Evolutionary conservation across 2,329 filamentous ascomycete genomes (phyloP).

Genomic region (Cytospora piceae): DNA sequence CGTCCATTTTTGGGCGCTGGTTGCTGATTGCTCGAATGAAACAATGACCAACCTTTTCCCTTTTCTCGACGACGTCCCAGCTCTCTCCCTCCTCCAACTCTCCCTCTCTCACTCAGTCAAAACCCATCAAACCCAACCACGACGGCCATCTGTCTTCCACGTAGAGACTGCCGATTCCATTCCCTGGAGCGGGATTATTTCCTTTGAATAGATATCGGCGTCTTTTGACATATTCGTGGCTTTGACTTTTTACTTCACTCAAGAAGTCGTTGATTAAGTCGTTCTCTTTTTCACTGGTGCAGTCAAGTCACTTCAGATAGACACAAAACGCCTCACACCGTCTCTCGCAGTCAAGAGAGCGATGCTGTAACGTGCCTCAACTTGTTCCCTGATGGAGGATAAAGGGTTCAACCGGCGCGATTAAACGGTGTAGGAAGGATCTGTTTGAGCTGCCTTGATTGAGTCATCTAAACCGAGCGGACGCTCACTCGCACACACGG

Average conservation of each 20-base stretch:
- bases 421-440: conserved; percentile 30
- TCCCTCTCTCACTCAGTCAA: conserved; percentile 33
- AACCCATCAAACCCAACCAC: conserved; percentile 31
- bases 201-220: conserved; percentile 17
- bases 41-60: conserved; percentile 27
- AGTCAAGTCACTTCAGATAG: conserved; percentile 27
- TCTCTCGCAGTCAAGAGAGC: conserved; percentile 23
- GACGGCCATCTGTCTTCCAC: conserved; percentile 24
- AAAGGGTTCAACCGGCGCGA: conserved; percentile 24
- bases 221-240: conserved; percentile 15
- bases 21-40: conserved; percentile 24
- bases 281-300: conserved; percentile 16
- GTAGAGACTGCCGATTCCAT: conserved; percentile 24
- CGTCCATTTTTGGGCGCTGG: conserved; percentile 23
- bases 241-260: conserved; percentile 17
- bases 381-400: conserved; percentile 30
- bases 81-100: conserved; percentile 33
- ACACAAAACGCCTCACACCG: conserved; percentile 25
- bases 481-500: conserved; percentile 8
- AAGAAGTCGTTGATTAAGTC: conserved; percentile 24
- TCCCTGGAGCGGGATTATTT: conserved; percentile 17
- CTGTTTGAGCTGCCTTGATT: conserved; percentile 11
- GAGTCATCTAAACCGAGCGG: conserved; percentile 6
- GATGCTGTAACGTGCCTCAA: conserved; percentile 28
- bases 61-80: conserved; percentile 21